phyloP scores from a whole-genome alignment of 2,329 filamentous ascomycete species.

The Trichoderma sp. region DNA sequence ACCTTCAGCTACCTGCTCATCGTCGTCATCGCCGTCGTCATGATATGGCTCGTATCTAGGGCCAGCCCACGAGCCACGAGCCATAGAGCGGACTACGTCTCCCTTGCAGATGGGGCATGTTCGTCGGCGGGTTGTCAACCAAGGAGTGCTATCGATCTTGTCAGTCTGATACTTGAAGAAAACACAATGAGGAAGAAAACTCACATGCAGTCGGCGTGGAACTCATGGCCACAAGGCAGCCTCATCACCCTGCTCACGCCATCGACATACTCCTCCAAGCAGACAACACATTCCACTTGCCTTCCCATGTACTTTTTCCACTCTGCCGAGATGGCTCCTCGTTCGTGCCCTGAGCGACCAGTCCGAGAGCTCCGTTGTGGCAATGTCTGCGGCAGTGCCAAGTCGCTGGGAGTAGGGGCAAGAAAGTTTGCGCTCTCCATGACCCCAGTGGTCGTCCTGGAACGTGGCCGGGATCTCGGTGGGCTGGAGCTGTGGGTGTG shows the following conservation, averaged over 20 bases:
- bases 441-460: conserved; percentile 62
- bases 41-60: conserved; percentile 55
- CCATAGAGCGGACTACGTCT: conserved; percentile 77
- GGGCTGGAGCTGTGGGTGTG: conserved; percentile 47
- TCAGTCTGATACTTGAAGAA: conserved; percentile 25
- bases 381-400: conserved; percentile 35
- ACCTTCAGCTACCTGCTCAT: conserved; percentile 41
- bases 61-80: conserved; percentile 50
- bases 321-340: conserved; percentile 47
- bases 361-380: conserved; percentile 31
- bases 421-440: conserved; percentile 49
- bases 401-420: conserved; percentile 43
- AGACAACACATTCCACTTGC: conserved; percentile 90
- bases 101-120: conserved; percentile 99
- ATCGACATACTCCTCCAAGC: conserved; percentile 92
- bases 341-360: conserved; percentile 44
- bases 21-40: conserved; percentile 49
- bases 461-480: conserved; percentile 58
- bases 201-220: conserved; percentile 98
- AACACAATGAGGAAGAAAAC: conserved; percentile 40
- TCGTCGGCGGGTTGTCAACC: conserved; percentile 89
- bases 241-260: conserved; percentile 96
- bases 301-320: conserved; percentile 67
- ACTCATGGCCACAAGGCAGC: conserved; percentile 94
- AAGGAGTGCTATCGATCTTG: conserved; percentile 68